Conservation (phyloP, 306 rosid species). For the Trifolium dubium region DNA sequence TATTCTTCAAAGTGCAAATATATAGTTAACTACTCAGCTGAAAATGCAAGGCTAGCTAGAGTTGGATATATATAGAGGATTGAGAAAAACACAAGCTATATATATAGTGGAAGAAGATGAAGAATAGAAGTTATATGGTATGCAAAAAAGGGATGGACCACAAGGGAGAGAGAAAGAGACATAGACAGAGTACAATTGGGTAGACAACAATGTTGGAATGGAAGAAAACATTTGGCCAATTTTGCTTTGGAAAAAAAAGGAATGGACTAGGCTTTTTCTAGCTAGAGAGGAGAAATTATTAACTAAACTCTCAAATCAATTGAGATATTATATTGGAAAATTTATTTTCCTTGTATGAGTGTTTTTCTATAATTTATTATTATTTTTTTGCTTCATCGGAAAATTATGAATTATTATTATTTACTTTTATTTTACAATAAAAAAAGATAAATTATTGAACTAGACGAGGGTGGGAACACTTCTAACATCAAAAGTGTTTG, state of each 20-base stretch:
- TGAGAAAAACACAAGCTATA: conserved; percentile 10
- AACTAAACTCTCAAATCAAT: not conserved
- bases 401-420: no score
- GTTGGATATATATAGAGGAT: not conserved
- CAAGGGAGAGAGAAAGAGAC: conserved; percentile 45
- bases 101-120: not conserved
- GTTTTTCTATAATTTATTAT: no score
- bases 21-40: not conserved
- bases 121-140: not conserved
- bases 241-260: conserved; percentile 61
- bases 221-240: conserved; percentile 61
- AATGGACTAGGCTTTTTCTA: conserved; percentile 33
- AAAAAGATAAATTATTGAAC: no score
- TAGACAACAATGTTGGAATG: conserved; percentile 72
- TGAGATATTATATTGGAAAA: not conserved
- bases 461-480: no score
- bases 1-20: conserved; percentile 1
- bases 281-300: no score
- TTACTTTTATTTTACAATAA: no score
- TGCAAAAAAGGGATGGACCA: conserved; percentile 61
- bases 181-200: conserved; percentile 52
- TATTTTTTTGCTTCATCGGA: no score
- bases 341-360: no score
- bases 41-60: conserved; percentile 4
- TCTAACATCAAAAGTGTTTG: no score